phyloP scores from a whole-genome alignment of 2,329 filamentous ascomycete species.

The Ophiobolus disseminans region DNA sequence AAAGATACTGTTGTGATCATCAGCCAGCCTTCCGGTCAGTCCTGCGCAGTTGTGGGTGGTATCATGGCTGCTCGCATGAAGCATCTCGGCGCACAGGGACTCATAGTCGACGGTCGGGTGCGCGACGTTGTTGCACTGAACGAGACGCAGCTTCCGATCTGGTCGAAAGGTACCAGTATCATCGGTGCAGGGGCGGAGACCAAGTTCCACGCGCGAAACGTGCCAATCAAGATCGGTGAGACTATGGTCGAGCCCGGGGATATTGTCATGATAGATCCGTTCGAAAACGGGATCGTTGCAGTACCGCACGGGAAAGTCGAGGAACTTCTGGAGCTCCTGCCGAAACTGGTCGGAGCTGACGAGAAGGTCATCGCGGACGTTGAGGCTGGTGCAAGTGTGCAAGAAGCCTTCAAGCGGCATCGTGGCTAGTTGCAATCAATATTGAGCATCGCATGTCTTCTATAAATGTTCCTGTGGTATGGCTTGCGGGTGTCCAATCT shows the following conservation, averaged over 20 bases:
- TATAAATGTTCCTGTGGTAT: not conserved
- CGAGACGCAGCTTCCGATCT: conserved; percentile 64
- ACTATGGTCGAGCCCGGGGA: conserved; percentile 60
- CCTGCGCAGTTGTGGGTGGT: conserved; percentile 76
- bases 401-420: conserved; percentile 70
- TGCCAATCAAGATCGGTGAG: conserved; percentile 48
- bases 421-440: conserved; percentile 23
- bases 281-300: conserved; percentile 70
- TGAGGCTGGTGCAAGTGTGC: conserved; percentile 65
- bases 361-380: conserved; percentile 64
- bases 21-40: conserved; percentile 69
- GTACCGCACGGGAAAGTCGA: conserved; percentile 69
- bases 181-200: conserved; percentile 65
- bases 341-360: conserved; percentile 53
- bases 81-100: conserved; percentile 63
- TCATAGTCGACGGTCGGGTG: conserved; percentile 72
- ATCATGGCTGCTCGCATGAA: conserved; percentile 77
- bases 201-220: conserved; percentile 61
- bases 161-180: conserved; percentile 64
- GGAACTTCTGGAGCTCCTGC: conserved; percentile 65
- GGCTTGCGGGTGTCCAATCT: conserved; percentile 22
- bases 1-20: conserved; percentile 69
- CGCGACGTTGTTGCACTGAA: conserved; percentile 70
- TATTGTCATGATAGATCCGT: conserved; percentile 71
- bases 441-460: not conserved